These are phyloP conservation scores for Hermanozyma aechmeae DNA, from an alignment of 805 yeast species.

Conservation along the genomic window DNA sequence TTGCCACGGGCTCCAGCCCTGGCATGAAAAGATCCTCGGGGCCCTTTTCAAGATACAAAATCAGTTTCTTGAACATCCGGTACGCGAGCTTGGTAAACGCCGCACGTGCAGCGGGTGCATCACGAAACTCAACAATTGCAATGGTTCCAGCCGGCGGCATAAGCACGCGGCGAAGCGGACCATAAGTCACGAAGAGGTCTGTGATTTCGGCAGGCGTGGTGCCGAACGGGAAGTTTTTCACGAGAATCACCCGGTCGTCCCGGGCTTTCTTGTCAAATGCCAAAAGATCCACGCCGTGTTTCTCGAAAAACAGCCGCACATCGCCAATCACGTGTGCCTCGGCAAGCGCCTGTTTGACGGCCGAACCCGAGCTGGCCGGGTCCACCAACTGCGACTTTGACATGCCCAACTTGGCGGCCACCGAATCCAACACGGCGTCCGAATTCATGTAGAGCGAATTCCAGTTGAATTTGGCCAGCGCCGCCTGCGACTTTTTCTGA, in stretches of 20 bases:
- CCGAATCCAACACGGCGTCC: slow-evolving; percentile 88
- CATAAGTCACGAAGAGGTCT: slow-evolving; percentile 72
- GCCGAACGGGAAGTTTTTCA: slow-evolving; percentile 87
- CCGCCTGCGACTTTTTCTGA: slow-evolving; percentile 74
- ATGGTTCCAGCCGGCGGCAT: slow-evolving; percentile 97
- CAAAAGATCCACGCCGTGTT: slow-evolving; percentile 74
- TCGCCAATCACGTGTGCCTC: slow-evolving; percentile 93
- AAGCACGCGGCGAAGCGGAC: slow-evolving; percentile 67
- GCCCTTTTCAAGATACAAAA: slow-evolving; percentile 88
- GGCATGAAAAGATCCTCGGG: slow-evolving; percentile 73
- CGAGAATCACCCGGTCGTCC: slow-evolving; percentile 72
- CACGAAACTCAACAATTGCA: slow-evolving; percentile 85
- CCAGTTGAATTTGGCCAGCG: slow-evolving; percentile 88
- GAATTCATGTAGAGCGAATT: slow-evolving; percentile 83
- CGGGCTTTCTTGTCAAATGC: slow-evolving; percentile 58
- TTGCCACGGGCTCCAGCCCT: slow-evolving; percentile 44
- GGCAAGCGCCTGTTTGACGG: slow-evolving; percentile 94
- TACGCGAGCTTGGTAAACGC: slow-evolving; percentile 86
- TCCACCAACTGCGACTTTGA: slow-evolving; percentile 77
- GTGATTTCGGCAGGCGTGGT: slow-evolving; percentile 74
- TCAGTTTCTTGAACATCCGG: slow-evolving; percentile 78
- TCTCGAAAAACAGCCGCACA: slow-evolving; percentile 80
- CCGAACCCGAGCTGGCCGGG: slow-evolving; percentile 78
- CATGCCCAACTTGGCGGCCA: slow-evolving; percentile 77
- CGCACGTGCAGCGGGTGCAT: slow-evolving; percentile 72